Evolutionary conservation across 495 filamentous ascomycete species (phyloP).

Genomic region (Xylaria cubensis): DNA sequence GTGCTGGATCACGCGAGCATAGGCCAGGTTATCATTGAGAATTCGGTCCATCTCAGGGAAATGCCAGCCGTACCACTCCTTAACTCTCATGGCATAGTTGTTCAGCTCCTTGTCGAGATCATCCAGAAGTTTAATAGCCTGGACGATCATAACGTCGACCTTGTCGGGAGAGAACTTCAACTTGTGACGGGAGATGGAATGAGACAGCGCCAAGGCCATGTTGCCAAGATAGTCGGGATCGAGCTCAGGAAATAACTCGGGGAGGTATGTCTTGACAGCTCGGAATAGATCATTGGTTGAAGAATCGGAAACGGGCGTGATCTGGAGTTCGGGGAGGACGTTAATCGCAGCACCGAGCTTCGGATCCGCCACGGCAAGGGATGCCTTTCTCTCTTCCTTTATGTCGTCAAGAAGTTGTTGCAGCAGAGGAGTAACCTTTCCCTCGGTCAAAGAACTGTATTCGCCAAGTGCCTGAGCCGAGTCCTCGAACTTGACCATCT

Average conservation of each 20-base stretch:
- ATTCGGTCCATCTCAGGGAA: constrained; percentile 98
- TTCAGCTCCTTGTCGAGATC: constrained; percentile 99
- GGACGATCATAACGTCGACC: constrained; percentile 99
- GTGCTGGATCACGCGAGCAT: constrained; percentile 81
- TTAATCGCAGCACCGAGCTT: constrained; percentile 96
- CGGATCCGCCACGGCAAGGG: constrained; percentile 91
- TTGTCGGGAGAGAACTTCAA: constrained; percentile 99
- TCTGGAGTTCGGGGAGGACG: constrained; percentile 78
- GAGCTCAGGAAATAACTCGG: constrained; percentile 89
- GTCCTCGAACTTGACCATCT: constrained; percentile 96
- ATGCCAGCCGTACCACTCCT: constrained; percentile 99
- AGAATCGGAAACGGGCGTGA: constrained; percentile 87
- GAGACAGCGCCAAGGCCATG: constrained; percentile 94
- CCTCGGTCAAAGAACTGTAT: constrained; percentile 83
- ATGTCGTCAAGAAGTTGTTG: constrained; percentile 81
- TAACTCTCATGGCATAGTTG: constrained; percentile 97
- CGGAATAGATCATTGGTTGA: constrained; percentile 87
- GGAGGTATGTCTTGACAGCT: constrained; percentile 87
- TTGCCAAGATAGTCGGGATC: constrained; percentile 82
- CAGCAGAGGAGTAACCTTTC: constrained; percentile 94
- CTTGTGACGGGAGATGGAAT: constrained; percentile 97
- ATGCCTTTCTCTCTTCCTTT: constrained; percentile 97
- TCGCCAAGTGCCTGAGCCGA: constrained; percentile 87
- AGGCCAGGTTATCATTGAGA: constrained; percentile 97
- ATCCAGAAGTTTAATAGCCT: constrained; percentile 91